These are phyloP conservation scores for Nigrospora osmanthi DNA, from an alignment of 2,329 filamentous ascomycete species.

Conservation along the genomic window DNA sequence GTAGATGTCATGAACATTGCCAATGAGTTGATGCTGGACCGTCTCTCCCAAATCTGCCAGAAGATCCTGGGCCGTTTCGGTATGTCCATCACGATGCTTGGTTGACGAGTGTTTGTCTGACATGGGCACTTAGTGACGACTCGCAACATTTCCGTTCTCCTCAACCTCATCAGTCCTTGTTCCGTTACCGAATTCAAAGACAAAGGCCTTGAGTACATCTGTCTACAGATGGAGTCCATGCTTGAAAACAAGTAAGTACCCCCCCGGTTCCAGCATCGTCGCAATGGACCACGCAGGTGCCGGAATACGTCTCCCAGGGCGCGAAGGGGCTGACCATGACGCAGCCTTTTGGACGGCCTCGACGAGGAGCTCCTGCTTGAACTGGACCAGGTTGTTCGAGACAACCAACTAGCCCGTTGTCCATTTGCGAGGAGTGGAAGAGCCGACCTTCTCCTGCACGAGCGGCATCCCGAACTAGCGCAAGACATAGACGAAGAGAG, in stretches of 20 bases:
- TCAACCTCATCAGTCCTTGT: conserved; percentile 81
- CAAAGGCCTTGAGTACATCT: conserved; percentile 82
- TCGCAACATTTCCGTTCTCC: conserved; percentile 75
- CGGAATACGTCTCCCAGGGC: too few relatives aligned
- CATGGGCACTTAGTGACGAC: conserved; percentile 48
- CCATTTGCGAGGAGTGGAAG: conserved; percentile 72
- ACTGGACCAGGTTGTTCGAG: conserved; percentile 70
- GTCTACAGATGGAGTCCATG: conserved; percentile 83
- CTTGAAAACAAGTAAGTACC: conserved; percentile 65
- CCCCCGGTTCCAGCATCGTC: neutral
- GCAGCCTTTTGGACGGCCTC: conserved; percentile 65
- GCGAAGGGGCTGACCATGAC: conserved; percentile 28
- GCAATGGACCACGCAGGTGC: neutral
- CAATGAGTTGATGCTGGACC: conserved; percentile 92
- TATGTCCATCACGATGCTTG: conserved; percentile 7
- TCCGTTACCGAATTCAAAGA: conserved; percentile 81
- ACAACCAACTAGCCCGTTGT: conserved; percentile 72
- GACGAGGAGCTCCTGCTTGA: conserved; percentile 77
- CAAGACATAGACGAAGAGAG: conserved; percentile 61
- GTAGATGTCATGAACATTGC: conserved; percentile 85
- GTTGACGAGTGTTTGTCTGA: neutral
- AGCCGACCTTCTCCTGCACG: conserved; percentile 57
- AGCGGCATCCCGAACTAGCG: conserved; percentile 55
- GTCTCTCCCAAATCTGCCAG: conserved; percentile 85
- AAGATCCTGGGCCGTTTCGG: conserved; percentile 68